Percentiles rank a stretch among this genome's conserved stretches.
These are phyloP conservation scores for Xylaria castorea DNA, from an alignment of 495 filamentous ascomycete genomes.

Conservation along the genomic window DNA sequence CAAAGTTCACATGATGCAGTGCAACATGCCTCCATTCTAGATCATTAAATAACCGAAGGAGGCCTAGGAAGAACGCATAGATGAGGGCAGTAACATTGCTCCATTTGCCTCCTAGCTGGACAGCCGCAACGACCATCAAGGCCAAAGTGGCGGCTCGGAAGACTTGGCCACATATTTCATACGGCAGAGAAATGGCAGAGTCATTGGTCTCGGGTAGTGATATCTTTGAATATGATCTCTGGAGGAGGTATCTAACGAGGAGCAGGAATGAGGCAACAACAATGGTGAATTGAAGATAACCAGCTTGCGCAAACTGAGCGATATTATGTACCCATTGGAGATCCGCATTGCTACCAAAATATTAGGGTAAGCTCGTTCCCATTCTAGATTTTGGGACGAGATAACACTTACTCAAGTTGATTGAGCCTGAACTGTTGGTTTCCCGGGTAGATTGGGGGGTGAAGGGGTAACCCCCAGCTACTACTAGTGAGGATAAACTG, in stretches of 20 bases:
- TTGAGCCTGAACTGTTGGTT: slow-evolving; percentile 6
- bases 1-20: slow-evolving; percentile 49
- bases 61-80: slow-evolving; percentile 46
- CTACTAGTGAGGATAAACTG: slow-evolving; percentile 20
- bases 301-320: slow-evolving; percentile 36
- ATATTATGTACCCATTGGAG: slow-evolving; percentile 40
- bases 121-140: slow-evolving; percentile 37
- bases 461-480: slow-evolving; percentile 11
- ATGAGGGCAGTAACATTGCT: slow-evolving; percentile 37
- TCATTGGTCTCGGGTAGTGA: slow-evolving; percentile 36
- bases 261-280: slow-evolving; percentile 37
- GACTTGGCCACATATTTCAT: slow-evolving; percentile 44
- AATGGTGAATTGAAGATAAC: slow-evolving; percentile 40
- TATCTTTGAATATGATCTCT: slow-evolving; percentile 35
- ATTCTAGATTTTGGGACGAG: neutral
- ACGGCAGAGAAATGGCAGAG: slow-evolving; percentile 38
- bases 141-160: slow-evolving; percentile 41
- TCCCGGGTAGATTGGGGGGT: neutral
- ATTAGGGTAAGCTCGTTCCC: neutral
- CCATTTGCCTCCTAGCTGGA: slow-evolving; percentile 35
- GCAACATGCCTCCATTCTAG: slow-evolving; percentile 46
- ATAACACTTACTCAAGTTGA: slow-evolving; percentile 9
- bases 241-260: slow-evolving; percentile 37
- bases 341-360: slow-evolving; percentile 9
- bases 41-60: slow-evolving; percentile 43